phyloP scores from a whole-genome alignment of 2,329 filamentous ascomycete species.

The Orbilia ellipsospora region DNA sequence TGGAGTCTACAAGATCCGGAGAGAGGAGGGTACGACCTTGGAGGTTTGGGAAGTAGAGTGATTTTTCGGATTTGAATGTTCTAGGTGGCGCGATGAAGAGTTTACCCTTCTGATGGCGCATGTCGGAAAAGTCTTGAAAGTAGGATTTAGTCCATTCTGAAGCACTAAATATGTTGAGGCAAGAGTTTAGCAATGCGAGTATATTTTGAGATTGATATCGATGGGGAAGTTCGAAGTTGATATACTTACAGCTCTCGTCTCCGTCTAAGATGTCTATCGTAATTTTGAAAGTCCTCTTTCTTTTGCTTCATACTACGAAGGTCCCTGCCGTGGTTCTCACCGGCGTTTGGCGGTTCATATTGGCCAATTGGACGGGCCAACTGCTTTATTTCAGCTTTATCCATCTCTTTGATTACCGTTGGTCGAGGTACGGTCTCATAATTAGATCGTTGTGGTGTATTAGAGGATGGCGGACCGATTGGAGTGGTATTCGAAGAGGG shows the following conservation, averaged over 20 bases:
- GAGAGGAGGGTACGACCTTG: slow-evolving; percentile 79
- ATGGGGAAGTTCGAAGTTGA: background rate
- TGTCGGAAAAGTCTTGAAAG: slow-evolving; percentile 93
- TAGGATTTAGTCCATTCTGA: slow-evolving; percentile 85
- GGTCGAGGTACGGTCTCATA: slow-evolving; percentile 41
- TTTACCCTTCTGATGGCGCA: slow-evolving; percentile 85
- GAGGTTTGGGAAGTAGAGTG: slow-evolving; percentile 94
- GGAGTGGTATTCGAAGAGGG: slow-evolving; percentile 25
- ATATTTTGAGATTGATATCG: background rate
- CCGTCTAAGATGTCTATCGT: slow-evolving; percentile 82
- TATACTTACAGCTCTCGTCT: slow-evolving; percentile 76
- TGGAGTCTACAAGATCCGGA: slow-evolving; percentile 73
- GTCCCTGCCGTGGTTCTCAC: slow-evolving; percentile 85
- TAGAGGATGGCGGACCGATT: slow-evolving; percentile 15
- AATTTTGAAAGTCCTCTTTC: slow-evolving; percentile 82
- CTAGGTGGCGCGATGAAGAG: slow-evolving; percentile 86
- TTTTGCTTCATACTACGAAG: slow-evolving; percentile 74
- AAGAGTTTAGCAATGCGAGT: slow-evolving; percentile 3
- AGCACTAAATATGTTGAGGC: slow-evolving; percentile 66
- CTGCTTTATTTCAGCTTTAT: slow-evolving; percentile 59
- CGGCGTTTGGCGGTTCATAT: slow-evolving; percentile 75
- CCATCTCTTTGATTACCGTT: slow-evolving; percentile 17
- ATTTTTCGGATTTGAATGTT: slow-evolving; percentile 83
- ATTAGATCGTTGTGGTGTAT: slow-evolving; percentile 21
- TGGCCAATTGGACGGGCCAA: slow-evolving; percentile 84